Percentiles rank a stretch among this genome's conserved stretches.
Conservation (phyloP, 768 basidiomycete species). For the Postia placenta region DNA sequence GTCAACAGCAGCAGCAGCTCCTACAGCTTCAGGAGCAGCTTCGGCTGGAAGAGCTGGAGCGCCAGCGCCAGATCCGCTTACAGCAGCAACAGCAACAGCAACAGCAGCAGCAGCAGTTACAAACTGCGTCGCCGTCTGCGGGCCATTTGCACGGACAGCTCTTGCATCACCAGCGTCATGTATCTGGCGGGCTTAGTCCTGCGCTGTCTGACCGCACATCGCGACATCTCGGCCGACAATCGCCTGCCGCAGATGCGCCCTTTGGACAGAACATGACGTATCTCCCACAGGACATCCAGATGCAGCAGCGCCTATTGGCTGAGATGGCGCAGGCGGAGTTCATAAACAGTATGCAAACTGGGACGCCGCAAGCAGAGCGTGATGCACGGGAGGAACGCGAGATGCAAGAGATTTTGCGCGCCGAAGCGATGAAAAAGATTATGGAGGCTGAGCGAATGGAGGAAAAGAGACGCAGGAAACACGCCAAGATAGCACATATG, state of each 20-base stretch:
- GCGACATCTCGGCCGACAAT: constrained; percentile 43
- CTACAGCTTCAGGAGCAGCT: constrained; percentile 45
- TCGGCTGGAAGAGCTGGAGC: constrained; percentile 57
- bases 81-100: constrained; percentile 22
- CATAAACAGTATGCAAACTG: constrained; percentile 53
- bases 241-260: constrained; percentile 25
- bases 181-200: constrained; percentile 34
- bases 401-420: constrained; percentile 65
- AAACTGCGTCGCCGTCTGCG: constrained; percentile 6
- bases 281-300: constrained; percentile 57
- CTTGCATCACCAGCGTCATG: constrained; percentile 34
- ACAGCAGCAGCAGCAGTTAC: constrained; percentile 24
- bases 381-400: constrained; percentile 33
- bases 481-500: constrained; percentile 87
- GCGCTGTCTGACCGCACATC: constrained; percentile 43
- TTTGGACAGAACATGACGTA: constrained; percentile 51
- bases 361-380: constrained; percentile 9
- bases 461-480: constrained; percentile 72
- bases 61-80: constrained; percentile 21
- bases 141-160: constrained; percentile 20
- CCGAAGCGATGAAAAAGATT: constrained; percentile 84
- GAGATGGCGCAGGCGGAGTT: constrained; percentile 72
- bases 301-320: constrained; percentile 72
- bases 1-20: constrained; percentile 43
- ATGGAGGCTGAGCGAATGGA: constrained; percentile 88